These are phyloP conservation scores for Colletotrichum acutatum DNA, from an alignment of 2,329 filamentous ascomycete species.

Conservation along the genomic window DNA sequence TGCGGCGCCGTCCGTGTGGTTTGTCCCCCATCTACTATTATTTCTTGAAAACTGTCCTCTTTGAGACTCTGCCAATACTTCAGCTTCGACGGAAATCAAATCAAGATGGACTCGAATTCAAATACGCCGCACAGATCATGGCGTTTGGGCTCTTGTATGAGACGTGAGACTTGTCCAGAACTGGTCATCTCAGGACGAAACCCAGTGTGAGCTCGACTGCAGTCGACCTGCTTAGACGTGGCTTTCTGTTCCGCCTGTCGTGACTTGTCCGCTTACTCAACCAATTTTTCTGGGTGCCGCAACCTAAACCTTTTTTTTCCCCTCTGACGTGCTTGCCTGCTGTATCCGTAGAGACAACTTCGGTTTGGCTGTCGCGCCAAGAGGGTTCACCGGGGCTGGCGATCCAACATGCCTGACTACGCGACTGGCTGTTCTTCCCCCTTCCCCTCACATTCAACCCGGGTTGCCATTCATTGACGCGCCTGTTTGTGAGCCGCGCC, in stretches of 20 bases:
- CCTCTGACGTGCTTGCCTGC: neutral
- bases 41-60: neutral
- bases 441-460: slow-evolving; percentile 5
- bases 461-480: slow-evolving; percentile 13
- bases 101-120: slow-evolving; percentile 6
- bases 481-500: slow-evolving; percentile 25
- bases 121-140: slow-evolving; percentile 28
- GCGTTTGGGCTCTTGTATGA: slow-evolving; percentile 33
- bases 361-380: slow-evolving; percentile 20
- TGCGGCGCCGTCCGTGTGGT: slow-evolving; percentile 11
- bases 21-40: slow-evolving; percentile 16
- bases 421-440: slow-evolving; percentile 19
- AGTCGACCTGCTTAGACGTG: neutral
- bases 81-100: slow-evolving; percentile 9
- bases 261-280: slow-evolving; percentile 4
- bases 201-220: slow-evolving; percentile 7
- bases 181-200: slow-evolving; percentile 24
- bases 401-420: slow-evolving; percentile 24
- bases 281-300: neutral
- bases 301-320: slow-evolving; percentile 7
- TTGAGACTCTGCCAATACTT: slow-evolving; percentile 4
- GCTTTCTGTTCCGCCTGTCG: neutral
- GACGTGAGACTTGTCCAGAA: slow-evolving; percentile 30
- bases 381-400: slow-evolving; percentile 11
- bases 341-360: neutral